Conservation (phyloP, 2,329 filamentous ascomycete genomes). For the Alternaria viburni region DNA sequence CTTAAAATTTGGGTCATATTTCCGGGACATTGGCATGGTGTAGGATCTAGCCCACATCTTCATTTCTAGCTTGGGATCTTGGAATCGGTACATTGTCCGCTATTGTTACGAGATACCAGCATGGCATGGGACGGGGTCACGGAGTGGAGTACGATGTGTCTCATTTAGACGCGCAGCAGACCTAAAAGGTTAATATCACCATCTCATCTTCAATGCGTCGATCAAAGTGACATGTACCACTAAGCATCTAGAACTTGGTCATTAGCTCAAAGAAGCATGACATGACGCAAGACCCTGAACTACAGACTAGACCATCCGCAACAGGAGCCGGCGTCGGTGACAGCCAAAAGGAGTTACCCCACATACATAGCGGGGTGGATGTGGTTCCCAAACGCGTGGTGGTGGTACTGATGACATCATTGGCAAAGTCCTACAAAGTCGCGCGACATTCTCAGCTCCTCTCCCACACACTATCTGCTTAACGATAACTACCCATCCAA, state of each 20-base stretch:
- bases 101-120: conserved; percentile 26
- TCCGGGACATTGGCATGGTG: conserved; percentile 23
- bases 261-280: background rate
- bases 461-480: conserved; percentile 4
- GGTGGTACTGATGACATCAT: conserved; percentile 23
- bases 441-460: conserved; percentile 10
- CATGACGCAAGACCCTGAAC: conserved; percentile 18
- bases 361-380: conserved; percentile 20
- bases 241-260: background rate
- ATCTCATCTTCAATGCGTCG: conserved; percentile 13
- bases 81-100: conserved; percentile 17
- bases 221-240: background rate
- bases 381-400: conserved; percentile 10
- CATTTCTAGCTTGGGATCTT: conserved; percentile 26
- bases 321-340: conserved; percentile 5
- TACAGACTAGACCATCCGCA: conserved; percentile 3
- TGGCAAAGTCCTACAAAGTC: conserved; percentile 18
- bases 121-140: conserved; percentile 26
- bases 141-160: conserved; percentile 19
- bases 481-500: background rate
- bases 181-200: conserved; percentile 29
- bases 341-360: conserved; percentile 9
- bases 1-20: conserved; percentile 25
- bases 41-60: conserved; percentile 23
- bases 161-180: conserved; percentile 24